Percentiles rank a stretch among this genome's conserved stretches.
phyloP scores from a whole-genome alignment of 805 yeast species.

The Zygosaccharomyces rouxii region DNA sequence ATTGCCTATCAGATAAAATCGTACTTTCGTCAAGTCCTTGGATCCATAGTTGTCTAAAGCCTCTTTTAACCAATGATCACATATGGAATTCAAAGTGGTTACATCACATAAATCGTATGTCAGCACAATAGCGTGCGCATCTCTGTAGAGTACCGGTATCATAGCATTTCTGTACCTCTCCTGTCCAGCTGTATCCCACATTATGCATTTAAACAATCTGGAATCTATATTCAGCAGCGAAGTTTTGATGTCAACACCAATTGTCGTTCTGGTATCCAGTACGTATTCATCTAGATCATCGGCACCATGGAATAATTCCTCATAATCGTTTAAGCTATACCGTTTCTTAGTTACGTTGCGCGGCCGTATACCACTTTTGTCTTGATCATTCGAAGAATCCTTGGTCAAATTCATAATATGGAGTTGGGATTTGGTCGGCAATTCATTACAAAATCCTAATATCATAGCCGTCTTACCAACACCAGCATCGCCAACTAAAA shows the following conservation, averaged over 20 bases:
- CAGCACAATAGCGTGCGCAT: slow-evolving; percentile 44
- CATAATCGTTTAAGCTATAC: slow-evolving; percentile 34
- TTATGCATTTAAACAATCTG: slow-evolving; percentile 40
- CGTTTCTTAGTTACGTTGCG: slow-evolving; percentile 22
- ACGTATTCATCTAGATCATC: slow-evolving; percentile 32
- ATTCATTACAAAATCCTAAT: slow-evolving; percentile 39
- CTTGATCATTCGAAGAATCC: not conserved
- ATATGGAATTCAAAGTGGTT: slow-evolving; percentile 36
- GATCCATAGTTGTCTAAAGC: slow-evolving; percentile 34
- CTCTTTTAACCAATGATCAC: slow-evolving; percentile 42
- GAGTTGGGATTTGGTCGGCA: slow-evolving; percentile 27
- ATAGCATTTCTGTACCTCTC: slow-evolving; percentile 44
- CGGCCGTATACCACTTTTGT: slow-evolving; percentile 2
- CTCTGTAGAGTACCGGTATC: slow-evolving; percentile 43
- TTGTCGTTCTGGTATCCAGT: slow-evolving; percentile 38
- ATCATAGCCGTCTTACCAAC: slow-evolving; percentile 48
- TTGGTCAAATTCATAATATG: slow-evolving; percentile 12
- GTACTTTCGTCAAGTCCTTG: slow-evolving; percentile 30
- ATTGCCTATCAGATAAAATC: slow-evolving; percentile 45
- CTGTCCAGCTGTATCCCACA: slow-evolving; percentile 53
- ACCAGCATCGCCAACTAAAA: slow-evolving; percentile 44
- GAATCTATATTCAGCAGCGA: slow-evolving; percentile 43
- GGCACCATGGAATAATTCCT: slow-evolving; percentile 24
- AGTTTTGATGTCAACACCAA: slow-evolving; percentile 46
- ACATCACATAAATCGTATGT: slow-evolving; percentile 43